A percentile compares a stretch with the other conserved stretches of the same genome.
Conservation (phyloP, 2,329 filamentous ascomycete species). For the Neospermospora avenae region DNA sequence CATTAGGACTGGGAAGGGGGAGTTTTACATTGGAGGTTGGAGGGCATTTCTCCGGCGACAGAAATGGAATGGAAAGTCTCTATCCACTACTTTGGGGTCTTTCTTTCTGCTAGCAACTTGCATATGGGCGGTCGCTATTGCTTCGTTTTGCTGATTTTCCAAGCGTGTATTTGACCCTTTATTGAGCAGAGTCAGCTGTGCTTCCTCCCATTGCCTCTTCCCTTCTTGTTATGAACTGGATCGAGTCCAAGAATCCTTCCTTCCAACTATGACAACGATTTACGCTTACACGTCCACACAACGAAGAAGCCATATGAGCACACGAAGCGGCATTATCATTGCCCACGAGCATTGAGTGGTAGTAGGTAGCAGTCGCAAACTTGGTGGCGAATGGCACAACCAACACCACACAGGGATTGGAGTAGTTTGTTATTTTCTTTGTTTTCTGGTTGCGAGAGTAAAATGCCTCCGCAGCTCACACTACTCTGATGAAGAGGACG, state of each 20-base stretch:
- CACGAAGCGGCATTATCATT: constrained; percentile 19
- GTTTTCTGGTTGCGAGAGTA: neutral
- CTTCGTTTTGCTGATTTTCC: neutral
- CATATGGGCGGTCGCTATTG: constrained; percentile 21
- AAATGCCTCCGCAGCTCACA: too few relatives aligned
- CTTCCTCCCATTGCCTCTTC: neutral
- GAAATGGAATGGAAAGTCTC: constrained; percentile 2
- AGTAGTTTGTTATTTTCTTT: neutral
- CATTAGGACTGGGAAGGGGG: neutral
- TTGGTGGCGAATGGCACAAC: neutral
- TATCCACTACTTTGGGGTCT: constrained; percentile 3
- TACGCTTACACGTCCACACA: neutral
- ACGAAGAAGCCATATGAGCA: neutral
- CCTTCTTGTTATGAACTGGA: neutral
- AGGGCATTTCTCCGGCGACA: neutral
- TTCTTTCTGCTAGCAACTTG: constrained; percentile 8
- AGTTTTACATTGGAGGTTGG: neutral
- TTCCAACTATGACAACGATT: constrained; percentile 5
- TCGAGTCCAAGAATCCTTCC: neutral
- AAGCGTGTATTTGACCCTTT: constrained; percentile 6
- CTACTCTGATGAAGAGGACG: neutral
- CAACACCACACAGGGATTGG: neutral
- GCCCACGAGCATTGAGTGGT: constrained; percentile 22
- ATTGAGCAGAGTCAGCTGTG: neutral
- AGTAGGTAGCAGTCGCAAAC: neutral